Percentiles rank a stretch among this genome's conserved stretches.
phyloP scores from a whole-genome alignment of 228 moss, liverwort and hornwort genomes.

The Sphagnum fallax region DNA sequence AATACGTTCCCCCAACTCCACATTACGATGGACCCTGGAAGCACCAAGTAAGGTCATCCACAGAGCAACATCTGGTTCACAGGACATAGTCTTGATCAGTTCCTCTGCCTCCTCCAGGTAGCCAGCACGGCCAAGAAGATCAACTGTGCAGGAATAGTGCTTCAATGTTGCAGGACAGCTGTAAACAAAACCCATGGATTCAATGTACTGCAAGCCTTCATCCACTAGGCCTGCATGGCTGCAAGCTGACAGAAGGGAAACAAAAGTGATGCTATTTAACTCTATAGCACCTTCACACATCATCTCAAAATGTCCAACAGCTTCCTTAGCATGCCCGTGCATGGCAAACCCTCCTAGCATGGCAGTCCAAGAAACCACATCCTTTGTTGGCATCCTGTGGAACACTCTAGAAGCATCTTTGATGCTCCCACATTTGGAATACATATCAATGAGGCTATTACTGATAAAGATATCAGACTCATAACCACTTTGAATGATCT shows the following conservation, averaged over 20 bases:
- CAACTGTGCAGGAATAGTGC: slow-evolving; percentile 39
- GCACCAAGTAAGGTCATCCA: slow-evolving; percentile 34
- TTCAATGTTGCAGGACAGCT: slow-evolving; percentile 25
- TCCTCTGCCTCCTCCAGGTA: slow-evolving; percentile 44
- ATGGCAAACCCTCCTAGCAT: neutral
- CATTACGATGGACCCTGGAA: slow-evolving; percentile 25
- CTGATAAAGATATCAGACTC: neutral
- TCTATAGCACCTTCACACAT: slow-evolving; percentile 16
- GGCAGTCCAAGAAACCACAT: slow-evolving; percentile 2
- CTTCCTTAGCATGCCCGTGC: slow-evolving; percentile 22
- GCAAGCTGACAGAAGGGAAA: slow-evolving; percentile 22
- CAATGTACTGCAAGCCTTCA: slow-evolving; percentile 33
- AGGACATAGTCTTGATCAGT: slow-evolving; percentile 28
- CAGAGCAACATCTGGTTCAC: slow-evolving; percentile 15
- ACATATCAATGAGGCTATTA: neutral
- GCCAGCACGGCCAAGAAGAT: slow-evolving; percentile 38
- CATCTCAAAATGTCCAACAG: slow-evolving; percentile 17
- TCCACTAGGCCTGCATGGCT: slow-evolving; percentile 32
- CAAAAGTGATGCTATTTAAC: slow-evolving; percentile 26
- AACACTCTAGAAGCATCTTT: neutral
- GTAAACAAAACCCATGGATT: slow-evolving; percentile 29
- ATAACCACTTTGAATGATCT: neutral
- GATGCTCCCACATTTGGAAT: slow-evolving; percentile 4
- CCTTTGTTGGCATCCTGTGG: neutral
- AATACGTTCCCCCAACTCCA: slow-evolving; percentile 32